Base-by-base conservation (phyloP, 768 basidiomycete species). In the Rhodotorula diobovata region DNA sequence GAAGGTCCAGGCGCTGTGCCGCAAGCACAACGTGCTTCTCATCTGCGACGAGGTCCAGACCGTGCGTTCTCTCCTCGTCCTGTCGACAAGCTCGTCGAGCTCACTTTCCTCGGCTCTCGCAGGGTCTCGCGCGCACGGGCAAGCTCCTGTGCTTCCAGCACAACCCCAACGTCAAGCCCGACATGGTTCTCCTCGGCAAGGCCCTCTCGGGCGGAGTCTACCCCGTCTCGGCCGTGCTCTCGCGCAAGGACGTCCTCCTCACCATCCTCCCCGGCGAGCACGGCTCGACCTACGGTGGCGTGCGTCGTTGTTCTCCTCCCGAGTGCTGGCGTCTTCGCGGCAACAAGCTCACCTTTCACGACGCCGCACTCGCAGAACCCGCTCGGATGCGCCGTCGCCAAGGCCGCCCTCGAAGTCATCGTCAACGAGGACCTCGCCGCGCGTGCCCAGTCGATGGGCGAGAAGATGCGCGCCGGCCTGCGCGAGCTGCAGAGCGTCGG, bases 41-140 rank as follows among this genome's bases (percentile, higher is more conserved):
- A 98, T 99, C 78, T 94, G 92, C 76, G 96, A 99, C 76, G 96
- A 99, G 81, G 93, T 99, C 72, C 96, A 99, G 81, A 98, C 96
- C 53, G 91, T 91, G 66, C 66, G 83, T 53, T 21, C 14, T 18
- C 20, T 56, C 28, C 9, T 72, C 65, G 67, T 56, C 63, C 64
- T 5, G 3, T n/a, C n/a, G n/a, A n/a, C n/a, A n/a, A n/a, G n/a
- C 39, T 2, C 9, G 37, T 1, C 32, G 11, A 6, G 2, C 15
- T 50, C 1, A 28, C 12, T 9, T 15, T n/a, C 8, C 48, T 11
- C 14, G 34, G 15, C 53, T 6, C 25, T 6, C 35, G 1, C 77
- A 91, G 87, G 95, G 95, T 53, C 83, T 99, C 39, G 90, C 90
- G 73, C 85, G 95, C 54, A 97, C 95, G 0, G 95, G 95, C 50